Evolutionary conservation across 768 basidiomycete species (phyloP).

Genomic region (Lactifluus subvellereus): DNA sequence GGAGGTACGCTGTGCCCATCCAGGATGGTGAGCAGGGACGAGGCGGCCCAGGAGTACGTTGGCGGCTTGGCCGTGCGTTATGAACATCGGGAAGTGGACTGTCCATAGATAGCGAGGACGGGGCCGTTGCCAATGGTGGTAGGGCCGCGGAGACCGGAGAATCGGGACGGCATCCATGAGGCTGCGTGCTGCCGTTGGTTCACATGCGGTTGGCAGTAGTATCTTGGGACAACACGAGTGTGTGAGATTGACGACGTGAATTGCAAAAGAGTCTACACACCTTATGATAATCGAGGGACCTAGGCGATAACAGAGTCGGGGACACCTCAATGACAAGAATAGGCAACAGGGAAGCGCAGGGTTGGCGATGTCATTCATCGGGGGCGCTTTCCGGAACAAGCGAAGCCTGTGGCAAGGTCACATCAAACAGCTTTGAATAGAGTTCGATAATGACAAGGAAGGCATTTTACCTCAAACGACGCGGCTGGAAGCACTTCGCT

Average conservation of each 20-base stretch:
- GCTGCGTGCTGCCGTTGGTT: neutral
- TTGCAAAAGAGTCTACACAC: neutral
- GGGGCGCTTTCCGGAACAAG: neutral
- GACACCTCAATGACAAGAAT: neutral
- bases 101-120: neutral
- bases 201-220: neutral
- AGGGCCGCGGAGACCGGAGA: neutral
- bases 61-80: neutral
- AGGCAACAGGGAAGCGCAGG: neutral
- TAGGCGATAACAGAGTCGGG: neutral
- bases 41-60: constrained; percentile 6
- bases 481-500: neutral
- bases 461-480: neutral
- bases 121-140: neutral
- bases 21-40: constrained; percentile 4
- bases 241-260: neutral
- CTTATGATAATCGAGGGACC: neutral
- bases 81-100: neutral
- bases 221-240: neutral
- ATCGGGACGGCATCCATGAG: neutral
- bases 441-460: constrained; percentile 9
- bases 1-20: neutral
- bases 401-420: constrained; percentile 1
- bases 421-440: constrained; percentile 17
- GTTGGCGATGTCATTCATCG: neutral